A percentile compares a stretch with the other conserved stretches of the same genome.
phyloP scores from a whole-genome alignment of 148 eudicot species.

The Dianthus caryophyllus region DNA sequence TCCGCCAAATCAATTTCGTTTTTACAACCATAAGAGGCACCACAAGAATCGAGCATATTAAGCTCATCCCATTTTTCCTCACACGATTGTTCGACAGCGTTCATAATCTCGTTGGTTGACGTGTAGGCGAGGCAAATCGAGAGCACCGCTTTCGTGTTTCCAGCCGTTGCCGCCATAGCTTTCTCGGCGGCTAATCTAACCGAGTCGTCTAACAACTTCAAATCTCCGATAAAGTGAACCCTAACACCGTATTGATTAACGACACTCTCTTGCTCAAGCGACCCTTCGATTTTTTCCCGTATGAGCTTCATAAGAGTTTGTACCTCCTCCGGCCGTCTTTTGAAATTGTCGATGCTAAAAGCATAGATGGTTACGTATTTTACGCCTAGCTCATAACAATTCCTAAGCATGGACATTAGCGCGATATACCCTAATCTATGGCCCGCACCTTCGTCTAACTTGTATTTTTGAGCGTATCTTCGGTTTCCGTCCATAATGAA shows the following conservation, averaged over 20 bases:
- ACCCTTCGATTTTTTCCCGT: slow-evolving; percentile 54
- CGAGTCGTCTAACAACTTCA: slow-evolving; percentile 39
- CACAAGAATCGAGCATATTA: slow-evolving; percentile 25
- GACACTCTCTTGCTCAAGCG: slow-evolving; percentile 50
- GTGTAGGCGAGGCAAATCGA: slow-evolving; percentile 65
- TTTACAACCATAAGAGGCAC: slow-evolving; percentile 24
- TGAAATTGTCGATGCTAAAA: slow-evolving; percentile 70
- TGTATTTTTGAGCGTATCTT: slow-evolving; percentile 52
- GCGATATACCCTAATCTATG: slow-evolving; percentile 47
- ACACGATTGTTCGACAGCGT: slow-evolving; percentile 52
- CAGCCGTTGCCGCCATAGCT: slow-evolving; percentile 56
- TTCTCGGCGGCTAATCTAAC: slow-evolving; percentile 57
- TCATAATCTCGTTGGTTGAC: slow-evolving; percentile 63
- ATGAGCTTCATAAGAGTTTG: slow-evolving; percentile 56
- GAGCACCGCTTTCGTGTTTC: slow-evolving; percentile 45
- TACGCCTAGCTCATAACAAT: slow-evolving; percentile 55
- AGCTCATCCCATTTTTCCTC: slow-evolving; percentile 47
- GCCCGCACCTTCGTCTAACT: slow-evolving; percentile 47
- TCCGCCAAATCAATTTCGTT: slow-evolving; percentile 28
- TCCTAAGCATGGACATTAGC: slow-evolving; percentile 44
- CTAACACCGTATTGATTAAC: slow-evolving; percentile 58
- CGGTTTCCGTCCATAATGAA: slow-evolving; percentile 79
- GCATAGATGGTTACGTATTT: slow-evolving; percentile 59
- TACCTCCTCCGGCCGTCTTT: slow-evolving; percentile 61
- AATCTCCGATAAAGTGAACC: slow-evolving; percentile 58